Conservation (phyloP, 805 yeast genomes). For the Candida pseudofarinosa region DNA sequence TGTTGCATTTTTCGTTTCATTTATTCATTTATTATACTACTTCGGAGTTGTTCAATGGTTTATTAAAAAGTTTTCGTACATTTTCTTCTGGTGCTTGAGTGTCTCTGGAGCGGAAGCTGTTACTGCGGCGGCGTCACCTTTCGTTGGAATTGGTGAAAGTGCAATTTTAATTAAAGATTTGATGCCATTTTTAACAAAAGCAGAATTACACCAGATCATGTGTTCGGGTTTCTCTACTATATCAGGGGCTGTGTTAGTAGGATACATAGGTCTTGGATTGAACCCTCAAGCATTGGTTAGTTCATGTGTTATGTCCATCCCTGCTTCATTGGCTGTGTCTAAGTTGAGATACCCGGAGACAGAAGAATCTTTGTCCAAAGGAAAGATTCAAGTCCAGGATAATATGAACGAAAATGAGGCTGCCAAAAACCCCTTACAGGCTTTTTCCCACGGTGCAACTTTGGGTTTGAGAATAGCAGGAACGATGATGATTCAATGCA, state of each 20-base stretch:
- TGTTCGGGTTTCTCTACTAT: slow-evolving; percentile 62
- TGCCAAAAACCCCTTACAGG: slow-evolving; percentile 52
- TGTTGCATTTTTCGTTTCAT: slow-evolving; percentile 59
- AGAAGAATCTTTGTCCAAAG: slow-evolving; percentile 49
- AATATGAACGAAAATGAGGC: slow-evolving; percentile 29
- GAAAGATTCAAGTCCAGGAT: slow-evolving; percentile 46
- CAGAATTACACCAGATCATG: slow-evolving; percentile 62
- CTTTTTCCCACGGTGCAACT: slow-evolving; percentile 55
- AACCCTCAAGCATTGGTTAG: slow-evolving; percentile 59
- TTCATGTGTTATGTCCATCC: slow-evolving; percentile 69
- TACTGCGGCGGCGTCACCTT: slow-evolving; percentile 65
- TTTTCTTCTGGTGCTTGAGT: slow-evolving; percentile 57
- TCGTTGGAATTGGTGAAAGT: slow-evolving; percentile 63
- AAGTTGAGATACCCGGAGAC: slow-evolving; percentile 58
- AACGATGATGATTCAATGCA: slow-evolving; percentile 52
- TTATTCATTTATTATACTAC: slow-evolving; percentile 57
- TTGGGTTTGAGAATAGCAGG: slow-evolving; percentile 56
- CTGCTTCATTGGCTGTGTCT: slow-evolving; percentile 58
- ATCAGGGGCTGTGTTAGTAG: slow-evolving; percentile 59
- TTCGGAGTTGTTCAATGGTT: slow-evolving; percentile 59
- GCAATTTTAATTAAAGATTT: slow-evolving; percentile 59
- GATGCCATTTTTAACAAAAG: slow-evolving; percentile 53
- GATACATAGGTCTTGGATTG: slow-evolving; percentile 60
- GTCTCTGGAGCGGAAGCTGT: slow-evolving; percentile 64
- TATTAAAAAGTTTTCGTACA: slow-evolving; percentile 50